Evolutionary conservation across 2,329 filamentous ascomycete genomes (phyloP).

Genomic region (Fusarium sp.): DNA sequence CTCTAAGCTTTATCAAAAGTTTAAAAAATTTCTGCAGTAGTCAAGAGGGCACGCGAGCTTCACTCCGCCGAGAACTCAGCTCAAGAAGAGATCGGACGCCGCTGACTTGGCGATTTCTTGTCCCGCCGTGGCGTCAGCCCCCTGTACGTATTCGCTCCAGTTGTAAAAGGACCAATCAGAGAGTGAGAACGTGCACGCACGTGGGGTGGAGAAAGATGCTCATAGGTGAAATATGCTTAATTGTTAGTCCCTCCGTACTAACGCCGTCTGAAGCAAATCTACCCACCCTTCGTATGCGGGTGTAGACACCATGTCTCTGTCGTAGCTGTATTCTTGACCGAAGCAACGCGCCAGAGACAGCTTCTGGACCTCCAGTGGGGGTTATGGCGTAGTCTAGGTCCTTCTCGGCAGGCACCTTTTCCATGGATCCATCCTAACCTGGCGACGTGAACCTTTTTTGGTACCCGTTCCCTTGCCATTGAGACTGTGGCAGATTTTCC

Average conservation of each 20-base stretch:
- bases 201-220: constrained; percentile 23
- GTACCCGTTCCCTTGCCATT: neutral
- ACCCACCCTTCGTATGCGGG: constrained; percentile 4
- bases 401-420: neutral
- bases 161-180: constrained; percentile 1
- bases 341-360: neutral
- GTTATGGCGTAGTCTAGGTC: constrained; percentile 1
- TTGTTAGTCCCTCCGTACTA: constrained; percentile 11
- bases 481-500: constrained; percentile 5
- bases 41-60: constrained; percentile 21
- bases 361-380: constrained; percentile 26
- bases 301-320: constrained; percentile 1
- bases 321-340: constrained; percentile 40
- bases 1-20: constrained; percentile 3
- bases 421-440: neutral
- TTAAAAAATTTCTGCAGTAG: constrained; percentile 18
- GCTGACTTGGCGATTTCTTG: constrained; percentile 26
- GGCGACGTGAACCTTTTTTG: neutral
- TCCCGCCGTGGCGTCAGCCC: constrained; percentile 23
- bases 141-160: neutral
- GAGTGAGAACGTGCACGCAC: neutral
- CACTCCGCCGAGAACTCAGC: constrained; percentile 24
- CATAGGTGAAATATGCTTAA: constrained; percentile 41
- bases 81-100: neutral
- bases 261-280: neutral